Evolutionary conservation across 176 grass and related monocot genomes (phyloP).

Genomic region (Avena insularis): DNA sequence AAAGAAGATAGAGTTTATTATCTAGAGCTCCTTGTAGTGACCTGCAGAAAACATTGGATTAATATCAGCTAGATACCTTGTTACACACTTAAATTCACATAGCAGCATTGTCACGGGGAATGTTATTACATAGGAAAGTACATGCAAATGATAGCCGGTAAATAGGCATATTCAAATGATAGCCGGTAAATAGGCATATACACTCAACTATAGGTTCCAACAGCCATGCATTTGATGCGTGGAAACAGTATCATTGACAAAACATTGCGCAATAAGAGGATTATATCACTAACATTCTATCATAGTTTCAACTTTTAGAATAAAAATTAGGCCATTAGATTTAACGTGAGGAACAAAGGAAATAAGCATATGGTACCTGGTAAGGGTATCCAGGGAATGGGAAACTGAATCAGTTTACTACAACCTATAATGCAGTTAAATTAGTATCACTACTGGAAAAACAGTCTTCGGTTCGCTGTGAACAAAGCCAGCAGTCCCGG

Average conservation of each 20-base stretch:
- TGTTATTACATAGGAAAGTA: not conserved
- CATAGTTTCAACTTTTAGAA: not conserved
- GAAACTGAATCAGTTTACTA: not conserved
- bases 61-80: not conserved
- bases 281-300: not conserved
- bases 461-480: too few species aligned
- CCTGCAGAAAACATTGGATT: conserved; percentile 52
- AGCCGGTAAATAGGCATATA: not conserved
- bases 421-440: not conserved
- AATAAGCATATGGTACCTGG: not conserved
- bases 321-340: not conserved
- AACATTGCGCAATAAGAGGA: not conserved
- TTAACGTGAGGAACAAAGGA: not conserved
- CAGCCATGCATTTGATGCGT: not conserved
- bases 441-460: not conserved
- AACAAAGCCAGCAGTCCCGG: too few species aligned
- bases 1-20: conserved; percentile 86
- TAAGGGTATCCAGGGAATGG: not conserved
- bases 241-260: not conserved
- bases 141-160: conserved; percentile 5
- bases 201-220: not conserved
- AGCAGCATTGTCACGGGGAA: not conserved
- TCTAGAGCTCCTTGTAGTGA: conserved; percentile 89
- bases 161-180: not conserved
- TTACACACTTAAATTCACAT: not conserved